phyloP scores from a whole-genome alignment of 345 rosid genomes.

The Sonneratia caseolaris region DNA sequence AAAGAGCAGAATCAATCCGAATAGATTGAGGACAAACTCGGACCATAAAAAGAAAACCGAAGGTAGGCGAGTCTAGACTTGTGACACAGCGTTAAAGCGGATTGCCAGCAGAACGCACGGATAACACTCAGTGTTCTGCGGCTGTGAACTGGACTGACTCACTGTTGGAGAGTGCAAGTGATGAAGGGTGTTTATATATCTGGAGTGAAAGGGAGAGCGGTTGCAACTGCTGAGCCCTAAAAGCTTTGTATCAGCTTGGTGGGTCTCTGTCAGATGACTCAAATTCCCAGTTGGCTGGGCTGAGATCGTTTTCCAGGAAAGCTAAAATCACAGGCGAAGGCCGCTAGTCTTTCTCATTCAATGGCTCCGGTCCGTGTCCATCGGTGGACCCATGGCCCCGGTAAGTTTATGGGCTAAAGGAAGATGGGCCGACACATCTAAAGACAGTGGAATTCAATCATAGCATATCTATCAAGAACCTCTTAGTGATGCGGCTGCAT shows the following conservation, averaged over 20 bases:
- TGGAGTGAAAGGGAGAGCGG: not conserved
- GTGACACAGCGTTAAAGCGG: not conserved
- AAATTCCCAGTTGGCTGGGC: not conserved
- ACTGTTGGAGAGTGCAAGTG: not conserved
- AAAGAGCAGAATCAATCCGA: not conserved
- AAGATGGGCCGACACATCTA: too few species aligned
- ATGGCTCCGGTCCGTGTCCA: not conserved
- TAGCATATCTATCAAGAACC: too few species aligned
- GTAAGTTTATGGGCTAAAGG: too few species aligned
- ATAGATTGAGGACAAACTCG: not conserved
- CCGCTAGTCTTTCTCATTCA: not conserved
- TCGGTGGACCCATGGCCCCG: too few species aligned
- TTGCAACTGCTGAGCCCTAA: conserved; percentile 1
- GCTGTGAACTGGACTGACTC: not conserved
- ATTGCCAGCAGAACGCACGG: not conserved
- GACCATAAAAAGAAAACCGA: not conserved
- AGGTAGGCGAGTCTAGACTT: too few species aligned
- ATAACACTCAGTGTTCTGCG: not conserved
- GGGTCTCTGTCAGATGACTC: not conserved
- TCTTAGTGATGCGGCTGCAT: too few species aligned
- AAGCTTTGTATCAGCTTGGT: not conserved
- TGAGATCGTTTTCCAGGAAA: not conserved
- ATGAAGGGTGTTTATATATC: not conserved
- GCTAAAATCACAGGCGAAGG: not conserved
- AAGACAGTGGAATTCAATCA: too few species aligned